A percentile compares a stretch with the other conserved stretches of the same genome.
Evolutionary conservation across 257 asterid species (phyloP).

Genomic region (Nyctanthes arbortristis): DNA sequence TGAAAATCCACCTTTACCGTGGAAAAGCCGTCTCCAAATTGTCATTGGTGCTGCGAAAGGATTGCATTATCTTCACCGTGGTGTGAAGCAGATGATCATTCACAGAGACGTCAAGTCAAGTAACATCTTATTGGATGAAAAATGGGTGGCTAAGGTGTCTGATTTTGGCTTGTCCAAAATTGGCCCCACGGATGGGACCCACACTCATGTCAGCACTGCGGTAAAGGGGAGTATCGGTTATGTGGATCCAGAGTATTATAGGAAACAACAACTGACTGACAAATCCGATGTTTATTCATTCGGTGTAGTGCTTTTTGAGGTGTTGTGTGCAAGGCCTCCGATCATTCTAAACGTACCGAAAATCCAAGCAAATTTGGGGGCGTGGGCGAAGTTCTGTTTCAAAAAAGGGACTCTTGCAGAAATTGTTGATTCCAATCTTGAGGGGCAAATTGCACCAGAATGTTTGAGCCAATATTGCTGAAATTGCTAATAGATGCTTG

Average conservation of each 20-base stretch:
- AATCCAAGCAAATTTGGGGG: conserved; percentile 52
- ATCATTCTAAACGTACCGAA: conserved; percentile 28
- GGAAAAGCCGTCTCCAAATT: conserved; percentile 60
- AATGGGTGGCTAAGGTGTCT: too few relatives aligned
- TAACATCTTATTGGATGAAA: too few relatives aligned
- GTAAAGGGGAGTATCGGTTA: conserved; percentile 81
- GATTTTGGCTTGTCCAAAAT: too few relatives aligned
- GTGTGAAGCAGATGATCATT: too few relatives aligned
- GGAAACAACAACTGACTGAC: conserved; percentile 55
- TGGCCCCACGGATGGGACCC: conserved; percentile 35
- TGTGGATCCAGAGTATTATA: conserved; percentile 66
- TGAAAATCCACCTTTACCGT: conserved; percentile 36
- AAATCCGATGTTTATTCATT: conserved; percentile 76
- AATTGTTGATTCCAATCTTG: conserved; percentile 47
- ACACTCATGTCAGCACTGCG: conserved; percentile 60
- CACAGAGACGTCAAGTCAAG: too few relatives aligned
- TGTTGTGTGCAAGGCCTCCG: conserved; percentile 50
- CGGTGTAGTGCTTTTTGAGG: conserved; percentile 66
- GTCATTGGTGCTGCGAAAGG: conserved; percentile 71
- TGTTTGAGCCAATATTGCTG: too few relatives aligned
- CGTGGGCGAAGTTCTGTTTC: conserved; percentile 47
- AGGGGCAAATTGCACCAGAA: too few relatives aligned
- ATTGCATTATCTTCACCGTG: conserved; percentile 58
- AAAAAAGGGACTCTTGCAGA: conserved; percentile 41
- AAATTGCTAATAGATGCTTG: too few relatives aligned